These are phyloP conservation scores for Oxyria digyna DNA, from an alignment of 148 eudicot species.

Conservation along the genomic window DNA sequence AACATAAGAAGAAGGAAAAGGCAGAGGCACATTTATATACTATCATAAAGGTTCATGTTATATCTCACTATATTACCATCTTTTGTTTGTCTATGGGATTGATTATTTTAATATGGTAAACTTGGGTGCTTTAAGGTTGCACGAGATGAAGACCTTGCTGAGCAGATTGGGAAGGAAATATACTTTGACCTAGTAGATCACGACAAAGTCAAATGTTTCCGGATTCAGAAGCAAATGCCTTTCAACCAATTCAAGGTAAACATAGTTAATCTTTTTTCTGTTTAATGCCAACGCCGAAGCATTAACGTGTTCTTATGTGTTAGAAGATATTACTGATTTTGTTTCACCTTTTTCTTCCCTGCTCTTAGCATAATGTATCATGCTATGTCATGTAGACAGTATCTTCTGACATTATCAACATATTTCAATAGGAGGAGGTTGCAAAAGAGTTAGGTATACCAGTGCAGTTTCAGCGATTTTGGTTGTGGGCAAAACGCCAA, in stretches of 20 bases:
- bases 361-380: neutral
- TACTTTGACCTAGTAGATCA: slow-evolving; percentile 96
- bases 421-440: slow-evolving; percentile 58
- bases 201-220: slow-evolving; percentile 82
- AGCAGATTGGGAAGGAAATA: slow-evolving; percentile 87
- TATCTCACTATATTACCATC: neutral
- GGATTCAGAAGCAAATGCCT: slow-evolving; percentile 80
- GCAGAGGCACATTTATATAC: slow-evolving; percentile 97
- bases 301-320: neutral
- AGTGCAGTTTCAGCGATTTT: slow-evolving; percentile 71
- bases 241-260: slow-evolving; percentile 75
- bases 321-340: neutral
- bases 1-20: slow-evolving; percentile 79
- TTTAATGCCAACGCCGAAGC: neutral
- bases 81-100: neutral
- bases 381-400: neutral
- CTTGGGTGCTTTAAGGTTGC: slow-evolving; percentile 50
- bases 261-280: neutral
- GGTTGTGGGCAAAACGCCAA: slow-evolving; percentile 95
- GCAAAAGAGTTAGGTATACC: slow-evolving; percentile 86
- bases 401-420: neutral
- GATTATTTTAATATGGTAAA: neutral
- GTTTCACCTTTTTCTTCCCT: neutral
- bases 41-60: slow-evolving; percentile 60
- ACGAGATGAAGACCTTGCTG: slow-evolving; percentile 66